phyloP scores from a whole-genome alignment of 208 protist genomes.

The Eutreptiella sp. region DNA sequence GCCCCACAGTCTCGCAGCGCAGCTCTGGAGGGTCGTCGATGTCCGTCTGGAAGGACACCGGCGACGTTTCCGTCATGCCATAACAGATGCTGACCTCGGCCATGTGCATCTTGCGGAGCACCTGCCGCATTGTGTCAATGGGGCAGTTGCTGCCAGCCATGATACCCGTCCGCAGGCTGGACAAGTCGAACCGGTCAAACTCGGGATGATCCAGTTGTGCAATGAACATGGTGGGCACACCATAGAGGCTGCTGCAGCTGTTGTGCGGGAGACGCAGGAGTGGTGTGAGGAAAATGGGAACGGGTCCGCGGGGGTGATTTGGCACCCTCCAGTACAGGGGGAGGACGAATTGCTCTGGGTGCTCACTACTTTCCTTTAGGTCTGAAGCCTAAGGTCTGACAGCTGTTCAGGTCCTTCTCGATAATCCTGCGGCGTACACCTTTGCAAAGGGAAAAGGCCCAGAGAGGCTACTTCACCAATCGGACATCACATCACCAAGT shows the following conservation, averaged over 20 bases:
- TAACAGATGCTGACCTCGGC: slow-evolving; percentile 45
- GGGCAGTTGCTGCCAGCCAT: slow-evolving; percentile 52
- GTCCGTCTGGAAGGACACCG: slow-evolving; percentile 45
- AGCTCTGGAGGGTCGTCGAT: slow-evolving; percentile 22
- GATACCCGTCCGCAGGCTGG: slow-evolving; percentile 48
- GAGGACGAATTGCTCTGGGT: too few relatives aligned
- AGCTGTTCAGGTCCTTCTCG: too few relatives aligned
- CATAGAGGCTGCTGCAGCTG: slow-evolving; percentile 44
- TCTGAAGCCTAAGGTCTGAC: too few relatives aligned
- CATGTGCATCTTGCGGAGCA: slow-evolving; percentile 44
- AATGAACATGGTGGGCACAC: slow-evolving; percentile 64
- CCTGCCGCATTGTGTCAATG: slow-evolving; percentile 41
- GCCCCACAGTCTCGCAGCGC: slow-evolving; percentile 43
- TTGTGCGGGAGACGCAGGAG: slow-evolving; percentile 2
- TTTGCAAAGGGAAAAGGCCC: too few relatives aligned
- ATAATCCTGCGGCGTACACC: too few relatives aligned
- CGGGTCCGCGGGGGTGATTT: neutral
- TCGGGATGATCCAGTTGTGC: slow-evolving; percentile 35
- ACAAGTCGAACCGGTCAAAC: slow-evolving; percentile 40
- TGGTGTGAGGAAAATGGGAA: too few relatives aligned
- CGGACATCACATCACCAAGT: too few relatives aligned
- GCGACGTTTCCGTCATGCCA: slow-evolving; percentile 58
- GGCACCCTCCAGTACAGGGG: too few relatives aligned
- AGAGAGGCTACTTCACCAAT: too few relatives aligned
- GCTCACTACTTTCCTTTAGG: too few relatives aligned